Conservation (phyloP, 176 grass and related monocot genomes). For the Ananas comosus region DNA sequence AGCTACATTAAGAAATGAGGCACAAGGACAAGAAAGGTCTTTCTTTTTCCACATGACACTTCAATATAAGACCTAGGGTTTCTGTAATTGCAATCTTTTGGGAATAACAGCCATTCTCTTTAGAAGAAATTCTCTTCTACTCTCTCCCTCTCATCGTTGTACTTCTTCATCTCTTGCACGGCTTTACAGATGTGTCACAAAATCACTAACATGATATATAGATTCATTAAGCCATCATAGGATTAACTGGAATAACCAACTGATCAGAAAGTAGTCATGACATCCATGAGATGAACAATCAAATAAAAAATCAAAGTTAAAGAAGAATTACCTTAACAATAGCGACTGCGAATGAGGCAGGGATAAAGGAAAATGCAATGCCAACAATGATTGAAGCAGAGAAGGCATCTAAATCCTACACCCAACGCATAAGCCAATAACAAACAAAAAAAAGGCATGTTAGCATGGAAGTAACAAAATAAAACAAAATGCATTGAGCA, state of each 20-base stretch:
- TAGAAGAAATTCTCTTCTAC: no score
- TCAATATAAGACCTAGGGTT: no score
- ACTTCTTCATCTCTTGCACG: no score
- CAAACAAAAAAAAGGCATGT: neutral
- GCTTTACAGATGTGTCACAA: no score
- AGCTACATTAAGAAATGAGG: no score
- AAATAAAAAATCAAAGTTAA: neutral
- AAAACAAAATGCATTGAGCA: neutral
- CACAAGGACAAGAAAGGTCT: no score
- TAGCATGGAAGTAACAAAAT: neutral
- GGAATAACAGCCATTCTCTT: no score
- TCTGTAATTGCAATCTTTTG: no score
- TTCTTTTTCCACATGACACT: no score
- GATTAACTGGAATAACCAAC: neutral
- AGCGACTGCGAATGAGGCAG: conserved; percentile 41
- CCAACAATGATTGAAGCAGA: conserved; percentile 47
- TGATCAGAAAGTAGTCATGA: neutral
- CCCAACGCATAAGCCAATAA: neutral
- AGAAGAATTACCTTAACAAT: conserved; percentile 36
- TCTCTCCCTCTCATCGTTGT: no score
- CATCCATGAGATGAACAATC: neutral
- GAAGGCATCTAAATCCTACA: conserved; percentile 52
- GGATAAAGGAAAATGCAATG: conserved; percentile 45
- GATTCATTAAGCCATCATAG: no score
- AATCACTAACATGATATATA: no score